Conservation (phyloP, 1,139 yeast genomes). For the Suhomyces atakaporum region DNA sequence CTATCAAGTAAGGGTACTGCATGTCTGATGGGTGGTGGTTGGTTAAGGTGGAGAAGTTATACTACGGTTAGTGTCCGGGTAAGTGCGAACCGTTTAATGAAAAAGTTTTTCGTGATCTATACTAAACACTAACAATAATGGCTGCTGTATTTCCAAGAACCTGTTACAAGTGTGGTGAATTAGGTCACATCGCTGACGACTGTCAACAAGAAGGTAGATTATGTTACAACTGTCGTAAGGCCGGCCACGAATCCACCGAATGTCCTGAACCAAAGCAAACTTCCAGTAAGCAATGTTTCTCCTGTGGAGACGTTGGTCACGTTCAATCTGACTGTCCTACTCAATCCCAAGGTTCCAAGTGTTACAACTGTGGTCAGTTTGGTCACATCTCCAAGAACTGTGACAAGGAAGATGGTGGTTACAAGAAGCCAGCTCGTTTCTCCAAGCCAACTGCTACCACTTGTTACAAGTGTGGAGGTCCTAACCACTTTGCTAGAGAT, state of each 20-base stretch:
- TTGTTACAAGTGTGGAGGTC: slow-evolving; percentile 92
- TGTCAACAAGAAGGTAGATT: slow-evolving; percentile 82
- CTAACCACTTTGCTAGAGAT: slow-evolving; percentile 90
- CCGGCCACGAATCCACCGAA: slow-evolving; percentile 87
- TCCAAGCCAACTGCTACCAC: slow-evolving; percentile 46
- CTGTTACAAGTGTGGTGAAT: slow-evolving; percentile 90
- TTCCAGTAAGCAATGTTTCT: slow-evolving; percentile 84
- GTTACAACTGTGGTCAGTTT: slow-evolving; percentile 64
- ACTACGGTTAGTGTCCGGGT: slow-evolving; percentile 13
- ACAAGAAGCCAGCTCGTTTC: slow-evolving; percentile 18
- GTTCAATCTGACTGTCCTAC: slow-evolving; percentile 68
- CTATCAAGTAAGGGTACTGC: slow-evolving; percentile 43
- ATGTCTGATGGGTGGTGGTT: slow-evolving; percentile 13
- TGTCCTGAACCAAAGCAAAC: slow-evolving; percentile 88
- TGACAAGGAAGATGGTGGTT: slow-evolving; percentile 36
- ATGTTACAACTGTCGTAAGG: slow-evolving; percentile 90
- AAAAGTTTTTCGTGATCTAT: slow-evolving; percentile 14
- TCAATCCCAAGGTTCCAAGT: slow-evolving; percentile 50
- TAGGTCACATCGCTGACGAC: slow-evolving; percentile 88
- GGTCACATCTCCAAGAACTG: slow-evolving; percentile 87
- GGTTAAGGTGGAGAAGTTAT: not conserved
- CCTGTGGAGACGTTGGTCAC: slow-evolving; percentile 76
- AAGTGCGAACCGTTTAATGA: slow-evolving; percentile 9
- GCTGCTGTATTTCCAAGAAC: slow-evolving; percentile 79
- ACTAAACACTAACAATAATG: slow-evolving; percentile 25